phyloP scores from a whole-genome alignment of 352 stramenopile species.

The Phytophthora quininea region DNA sequence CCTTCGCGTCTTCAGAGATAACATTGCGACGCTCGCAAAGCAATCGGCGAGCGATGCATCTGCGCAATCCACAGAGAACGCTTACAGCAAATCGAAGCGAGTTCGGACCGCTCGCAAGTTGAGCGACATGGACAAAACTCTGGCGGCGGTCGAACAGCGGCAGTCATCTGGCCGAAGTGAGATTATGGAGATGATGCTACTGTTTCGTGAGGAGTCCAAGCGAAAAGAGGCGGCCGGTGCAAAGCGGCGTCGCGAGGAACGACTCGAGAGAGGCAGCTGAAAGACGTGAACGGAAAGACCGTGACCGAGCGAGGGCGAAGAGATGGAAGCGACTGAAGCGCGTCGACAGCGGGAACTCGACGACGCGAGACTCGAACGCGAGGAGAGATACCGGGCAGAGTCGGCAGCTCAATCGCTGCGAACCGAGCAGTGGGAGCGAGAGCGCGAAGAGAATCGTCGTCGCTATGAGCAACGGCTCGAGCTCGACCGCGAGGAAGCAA shows the following conservation, averaged over 20 bases:
- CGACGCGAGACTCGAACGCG: not conserved
- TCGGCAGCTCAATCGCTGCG: not conserved
- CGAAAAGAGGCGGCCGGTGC: not conserved
- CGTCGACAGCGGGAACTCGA: slow-evolving; percentile 1
- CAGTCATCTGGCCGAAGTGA: not conserved
- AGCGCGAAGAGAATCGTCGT: slow-evolving; percentile 5
- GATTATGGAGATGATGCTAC: slow-evolving; percentile 4
- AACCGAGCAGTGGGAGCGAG: not conserved
- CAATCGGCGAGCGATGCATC: not conserved
- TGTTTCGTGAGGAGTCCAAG: slow-evolving; percentile 10
- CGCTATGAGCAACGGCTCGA: not conserved
- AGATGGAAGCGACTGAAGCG: not conserved
- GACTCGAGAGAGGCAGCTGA: not conserved
- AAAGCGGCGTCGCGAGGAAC: not conserved
- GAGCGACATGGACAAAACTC: not conserved
- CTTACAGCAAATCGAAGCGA: not conserved
- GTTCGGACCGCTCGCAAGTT: not conserved
- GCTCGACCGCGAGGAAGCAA: not conserved
- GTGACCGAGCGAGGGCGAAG: not conserved
- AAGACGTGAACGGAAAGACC: not conserved
- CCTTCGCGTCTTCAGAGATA: not conserved
- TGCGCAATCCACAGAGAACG: not conserved
- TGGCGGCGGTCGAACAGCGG: not conserved
- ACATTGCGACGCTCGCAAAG: not conserved
- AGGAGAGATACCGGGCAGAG: not conserved